Evolutionary conservation across 148 eudicot genomes (phyloP), one percentile per base, ranked within the genome.

Genomic region (Vaccinium darrowii): DNA sequence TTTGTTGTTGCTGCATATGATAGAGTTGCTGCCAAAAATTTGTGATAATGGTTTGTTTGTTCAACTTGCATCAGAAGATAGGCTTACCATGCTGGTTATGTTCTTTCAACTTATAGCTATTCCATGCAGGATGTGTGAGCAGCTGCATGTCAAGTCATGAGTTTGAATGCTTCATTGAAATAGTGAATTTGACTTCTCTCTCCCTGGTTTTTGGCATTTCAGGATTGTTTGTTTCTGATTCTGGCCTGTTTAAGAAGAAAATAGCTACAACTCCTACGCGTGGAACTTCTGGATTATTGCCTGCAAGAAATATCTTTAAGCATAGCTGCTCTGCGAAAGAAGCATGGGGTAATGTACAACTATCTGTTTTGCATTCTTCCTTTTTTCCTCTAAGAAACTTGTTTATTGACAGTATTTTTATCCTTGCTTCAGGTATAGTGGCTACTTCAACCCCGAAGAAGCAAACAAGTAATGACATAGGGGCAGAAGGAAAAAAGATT

Each of bases 361-460:
- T 57, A 30, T 69, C 39, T 60, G 36, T 79, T 73, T 1, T 27
- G 78, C 50, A 43, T 75, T 75, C 78, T 50, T 80, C 18, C 8
- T 80, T 73, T 60, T 4, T 10, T n/a, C 10, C 30, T 11, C 16
- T n/a, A 65, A 2, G 49, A 23, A 49, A 75, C 21, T 53, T 73
- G 36, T 57, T 86, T 30, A 33, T 52, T 75, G 73, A 76, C 49
- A 19, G 3, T 23, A 19, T 23, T 49, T n/a, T 7, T 25, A 82
- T 69, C 54, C 5, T 73, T 83, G 84, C 53, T 39, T 39, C 52
- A 25, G 85, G 89, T 11, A 78, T 89, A 84, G 90, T 81, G 14
- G 89, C 90, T 30, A 79, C 90, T 25, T 85, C 89, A 80, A 88
- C 87, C 57, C 92, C 89, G 0, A 91, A 84, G 84, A 90, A 91